Evolutionary conservation across 2,329 filamentous ascomycete species (phyloP).

Genomic region (Parafenestella ontariensis): DNA sequence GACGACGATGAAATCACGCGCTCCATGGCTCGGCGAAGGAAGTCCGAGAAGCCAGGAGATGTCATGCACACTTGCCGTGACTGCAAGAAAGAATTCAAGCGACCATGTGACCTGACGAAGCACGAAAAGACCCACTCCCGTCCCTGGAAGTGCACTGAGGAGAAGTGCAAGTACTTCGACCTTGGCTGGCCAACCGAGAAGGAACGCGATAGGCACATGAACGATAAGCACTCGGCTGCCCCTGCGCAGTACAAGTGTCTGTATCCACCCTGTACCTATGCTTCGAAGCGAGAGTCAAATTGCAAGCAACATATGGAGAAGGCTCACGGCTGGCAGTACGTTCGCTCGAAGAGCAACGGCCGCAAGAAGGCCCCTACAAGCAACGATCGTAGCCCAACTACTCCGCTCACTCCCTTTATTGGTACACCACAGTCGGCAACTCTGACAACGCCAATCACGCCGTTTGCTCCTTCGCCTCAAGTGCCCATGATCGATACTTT

Average conservation of each 20-base stretch:
- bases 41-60: conserved; percentile 86
- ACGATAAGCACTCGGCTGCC: conserved; percentile 88
- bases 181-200: conserved; percentile 97
- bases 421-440: conserved; percentile 45
- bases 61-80: conserved; percentile 81
- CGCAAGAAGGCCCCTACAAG: conserved; percentile 42
- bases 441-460: conserved; percentile 47
- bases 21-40: conserved; percentile 95
- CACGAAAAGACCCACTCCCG: conserved; percentile 98
- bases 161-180: conserved; percentile 86
- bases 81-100: conserved; percentile 89
- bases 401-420: conserved; percentile 47
- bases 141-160: conserved; percentile 88
- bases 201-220: conserved; percentile 93
- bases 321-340: conserved; percentile 87
- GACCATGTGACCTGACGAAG: conserved; percentile 96
- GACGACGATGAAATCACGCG: conserved; percentile 85
- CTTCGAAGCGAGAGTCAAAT: conserved; percentile 94
- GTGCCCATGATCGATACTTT: conserved; percentile 46
- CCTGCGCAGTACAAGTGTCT: conserved; percentile 85
- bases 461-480: conserved; percentile 52
- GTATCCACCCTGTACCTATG: conserved; percentile 85
- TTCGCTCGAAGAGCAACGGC: conserved; percentile 90
- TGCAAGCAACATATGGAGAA: conserved; percentile 99
- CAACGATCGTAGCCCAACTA: conserved; percentile 35